Conservation (phyloP, 331 rosid species). For the Prunus yedoensis region DNA sequence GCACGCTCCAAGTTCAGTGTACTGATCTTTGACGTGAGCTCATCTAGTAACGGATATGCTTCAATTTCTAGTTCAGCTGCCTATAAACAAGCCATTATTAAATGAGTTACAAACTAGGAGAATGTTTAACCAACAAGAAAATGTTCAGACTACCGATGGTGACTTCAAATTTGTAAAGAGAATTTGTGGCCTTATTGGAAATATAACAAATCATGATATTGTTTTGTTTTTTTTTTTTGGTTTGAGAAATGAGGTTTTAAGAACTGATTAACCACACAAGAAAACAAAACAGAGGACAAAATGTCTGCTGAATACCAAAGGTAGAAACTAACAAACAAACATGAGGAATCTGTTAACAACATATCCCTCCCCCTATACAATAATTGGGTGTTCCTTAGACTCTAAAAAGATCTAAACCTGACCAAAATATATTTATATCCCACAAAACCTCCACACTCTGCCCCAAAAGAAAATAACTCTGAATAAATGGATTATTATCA, state of each 20-base stretch:
- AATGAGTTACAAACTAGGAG: conserved; percentile 29
- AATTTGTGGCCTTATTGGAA: conserved; percentile 10
- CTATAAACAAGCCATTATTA: conserved; percentile 41
- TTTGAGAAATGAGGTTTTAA: not conserved
- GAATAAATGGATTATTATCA: not conserved
- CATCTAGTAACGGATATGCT: conserved; percentile 92
- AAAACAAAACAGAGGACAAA: not conserved
- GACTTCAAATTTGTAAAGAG: not conserved
- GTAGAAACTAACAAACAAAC: not conserved
- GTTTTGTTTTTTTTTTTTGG: not conserved
- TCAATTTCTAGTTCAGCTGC: conserved; percentile 96
- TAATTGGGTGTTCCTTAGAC: not conserved
- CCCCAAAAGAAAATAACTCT: not conserved
- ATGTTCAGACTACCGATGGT: conserved; percentile 8
- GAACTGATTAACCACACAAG: not conserved
- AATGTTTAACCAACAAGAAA: conserved; percentile 23
- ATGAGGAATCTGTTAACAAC: not conserved
- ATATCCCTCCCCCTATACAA: not conserved
- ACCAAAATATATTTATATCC: not conserved
- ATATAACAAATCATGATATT: not conserved
- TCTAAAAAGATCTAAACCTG: not conserved
- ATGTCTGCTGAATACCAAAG: not conserved
- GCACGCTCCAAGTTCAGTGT: conserved; percentile 97
- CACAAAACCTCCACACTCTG: not conserved
- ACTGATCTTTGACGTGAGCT: conserved; percentile 95